A percentile compares a stretch with the other conserved stretches of the same genome.
These are phyloP conservation scores for Fusarium nodosum DNA, from an alignment of 2,329 filamentous ascomycete species.

Conservation along the genomic window DNA sequence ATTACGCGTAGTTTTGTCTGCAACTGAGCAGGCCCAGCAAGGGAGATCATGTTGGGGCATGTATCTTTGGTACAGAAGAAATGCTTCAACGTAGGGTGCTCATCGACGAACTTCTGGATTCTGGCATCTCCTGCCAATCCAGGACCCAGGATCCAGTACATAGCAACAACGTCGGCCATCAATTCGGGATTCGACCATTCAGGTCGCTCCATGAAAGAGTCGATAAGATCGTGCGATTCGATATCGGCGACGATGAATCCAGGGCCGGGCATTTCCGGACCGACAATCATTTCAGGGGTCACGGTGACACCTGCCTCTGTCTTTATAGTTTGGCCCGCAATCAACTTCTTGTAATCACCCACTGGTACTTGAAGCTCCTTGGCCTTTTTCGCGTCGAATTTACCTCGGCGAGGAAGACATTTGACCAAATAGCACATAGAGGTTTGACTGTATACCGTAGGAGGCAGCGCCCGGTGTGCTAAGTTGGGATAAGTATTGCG, in stretches of 20 bases:
- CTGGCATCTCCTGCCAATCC: slow-evolving; percentile 73
- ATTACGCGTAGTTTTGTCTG: slow-evolving; percentile 78
- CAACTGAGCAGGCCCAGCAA: slow-evolving; percentile 75
- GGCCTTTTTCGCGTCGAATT: slow-evolving; percentile 78
- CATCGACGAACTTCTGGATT: slow-evolving; percentile 77
- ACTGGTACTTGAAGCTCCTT: slow-evolving; percentile 72
- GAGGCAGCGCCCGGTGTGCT: slow-evolving; percentile 67
- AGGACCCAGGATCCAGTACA: slow-evolving; percentile 86
- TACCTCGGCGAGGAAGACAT: slow-evolving; percentile 80
- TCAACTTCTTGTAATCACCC: slow-evolving; percentile 70
- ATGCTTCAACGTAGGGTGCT: slow-evolving; percentile 74
- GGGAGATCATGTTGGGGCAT: slow-evolving; percentile 80
- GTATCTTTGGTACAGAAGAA: slow-evolving; percentile 81
- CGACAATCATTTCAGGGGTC: slow-evolving; percentile 90
- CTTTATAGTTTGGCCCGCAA: slow-evolving; percentile 72
- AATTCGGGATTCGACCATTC: slow-evolving; percentile 78
- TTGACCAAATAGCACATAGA: slow-evolving; percentile 91
- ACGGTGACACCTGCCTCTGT: slow-evolving; percentile 76
- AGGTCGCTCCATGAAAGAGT: slow-evolving; percentile 74
- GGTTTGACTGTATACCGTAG: slow-evolving; percentile 73
- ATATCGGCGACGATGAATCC: slow-evolving; percentile 87
- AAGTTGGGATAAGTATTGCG: slow-evolving; percentile 25
- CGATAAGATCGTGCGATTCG: slow-evolving; percentile 77
- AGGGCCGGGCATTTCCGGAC: slow-evolving; percentile 72
- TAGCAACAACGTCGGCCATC: slow-evolving; percentile 74